Conservation (phyloP, 768 basidiomycete genomes). For the Lactifluus pinguis region DNA sequence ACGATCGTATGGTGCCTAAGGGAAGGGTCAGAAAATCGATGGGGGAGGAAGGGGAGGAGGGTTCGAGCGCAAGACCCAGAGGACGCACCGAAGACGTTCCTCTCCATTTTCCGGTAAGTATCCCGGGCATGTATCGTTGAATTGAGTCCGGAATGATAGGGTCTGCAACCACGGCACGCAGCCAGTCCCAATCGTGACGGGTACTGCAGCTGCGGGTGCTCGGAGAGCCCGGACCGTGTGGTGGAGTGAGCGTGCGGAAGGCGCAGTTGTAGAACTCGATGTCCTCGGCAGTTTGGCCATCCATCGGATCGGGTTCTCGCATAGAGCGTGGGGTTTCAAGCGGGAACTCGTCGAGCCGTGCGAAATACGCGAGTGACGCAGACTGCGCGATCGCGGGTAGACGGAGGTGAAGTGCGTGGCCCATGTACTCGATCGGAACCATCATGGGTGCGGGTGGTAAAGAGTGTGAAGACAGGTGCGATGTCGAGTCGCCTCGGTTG, state of each 20-base stretch:
- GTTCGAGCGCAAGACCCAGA: no score
- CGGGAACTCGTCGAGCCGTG: constrained; percentile 9
- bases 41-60: no score
- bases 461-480: neutral
- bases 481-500: neutral
- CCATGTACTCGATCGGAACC: constrained; percentile 3
- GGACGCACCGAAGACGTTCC: constrained; percentile 5
- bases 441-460: neutral
- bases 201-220: neutral
- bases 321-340: neutral
- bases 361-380: constrained; percentile 15
- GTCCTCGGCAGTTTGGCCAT: constrained; percentile 2
- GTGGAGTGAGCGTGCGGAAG: constrained; percentile 1
- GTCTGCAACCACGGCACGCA: constrained; percentile 9
- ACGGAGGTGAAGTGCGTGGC: constrained; percentile 5
- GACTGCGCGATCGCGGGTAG: constrained; percentile 10
- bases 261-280: constrained; percentile 8
- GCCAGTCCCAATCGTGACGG: constrained; percentile 5
- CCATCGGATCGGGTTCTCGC: neutral
- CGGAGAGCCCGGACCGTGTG: constrained; percentile 1
- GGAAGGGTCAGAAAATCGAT: no score
- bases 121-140: constrained; percentile 4
- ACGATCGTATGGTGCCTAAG: constrained; percentile 1
- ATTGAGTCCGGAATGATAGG: neutral
- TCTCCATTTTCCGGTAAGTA: constrained; percentile 10